phyloP scores from a whole-genome alignment of 139 green algal genomes.

The Raphidocelis subcapitata region DNA sequence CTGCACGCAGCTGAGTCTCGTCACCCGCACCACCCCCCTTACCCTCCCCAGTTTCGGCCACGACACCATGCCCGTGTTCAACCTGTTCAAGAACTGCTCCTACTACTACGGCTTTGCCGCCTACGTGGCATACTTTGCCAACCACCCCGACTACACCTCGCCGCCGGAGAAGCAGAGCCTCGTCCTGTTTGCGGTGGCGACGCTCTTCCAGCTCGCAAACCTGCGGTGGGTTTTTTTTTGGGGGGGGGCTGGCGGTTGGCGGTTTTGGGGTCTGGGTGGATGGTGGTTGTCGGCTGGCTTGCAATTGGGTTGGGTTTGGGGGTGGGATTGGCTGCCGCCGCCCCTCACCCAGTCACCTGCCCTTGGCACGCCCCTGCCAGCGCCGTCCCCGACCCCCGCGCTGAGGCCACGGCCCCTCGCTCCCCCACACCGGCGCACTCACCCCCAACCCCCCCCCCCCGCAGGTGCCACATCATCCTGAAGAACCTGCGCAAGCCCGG shows the following conservation, averaged over 20 bases:
- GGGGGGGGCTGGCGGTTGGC: too few relatives aligned
- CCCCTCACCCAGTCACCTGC: too few relatives aligned
- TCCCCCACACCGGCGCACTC: too few relatives aligned
- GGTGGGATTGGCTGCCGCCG: too few relatives aligned
- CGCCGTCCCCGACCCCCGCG: too few relatives aligned
- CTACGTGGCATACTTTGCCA: constrained; percentile 96
- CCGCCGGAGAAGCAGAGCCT: constrained; percentile 40
- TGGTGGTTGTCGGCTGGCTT: too few relatives aligned
- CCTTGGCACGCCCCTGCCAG: too few relatives aligned
- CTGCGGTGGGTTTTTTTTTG: constrained; percentile 40
- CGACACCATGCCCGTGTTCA: constrained; percentile 95
- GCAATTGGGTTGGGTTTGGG: too few relatives aligned
- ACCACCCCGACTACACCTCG: constrained; percentile 95
- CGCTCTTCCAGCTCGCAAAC: constrained; percentile 78
- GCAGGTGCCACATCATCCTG: constrained; percentile 86
- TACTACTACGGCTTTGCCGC: constrained; percentile 97
- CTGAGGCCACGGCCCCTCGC: too few relatives aligned
- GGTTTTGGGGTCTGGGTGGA: too few relatives aligned
- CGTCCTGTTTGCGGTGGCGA: constrained; percentile 38
- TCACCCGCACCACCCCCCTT: not conserved
- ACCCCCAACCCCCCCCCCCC: not conserved
- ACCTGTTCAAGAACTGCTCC: constrained; percentile 94
- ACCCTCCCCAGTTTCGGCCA: constrained; percentile 75
- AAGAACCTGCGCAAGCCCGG: constrained; percentile 74
- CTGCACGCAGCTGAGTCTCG: not conserved